Percentiles rank a stretch among this genome's conserved stretches.
phyloP scores from a whole-genome alignment of 192 early-diverging fungal genomes.

The Pilobolus umbonatus region DNA sequence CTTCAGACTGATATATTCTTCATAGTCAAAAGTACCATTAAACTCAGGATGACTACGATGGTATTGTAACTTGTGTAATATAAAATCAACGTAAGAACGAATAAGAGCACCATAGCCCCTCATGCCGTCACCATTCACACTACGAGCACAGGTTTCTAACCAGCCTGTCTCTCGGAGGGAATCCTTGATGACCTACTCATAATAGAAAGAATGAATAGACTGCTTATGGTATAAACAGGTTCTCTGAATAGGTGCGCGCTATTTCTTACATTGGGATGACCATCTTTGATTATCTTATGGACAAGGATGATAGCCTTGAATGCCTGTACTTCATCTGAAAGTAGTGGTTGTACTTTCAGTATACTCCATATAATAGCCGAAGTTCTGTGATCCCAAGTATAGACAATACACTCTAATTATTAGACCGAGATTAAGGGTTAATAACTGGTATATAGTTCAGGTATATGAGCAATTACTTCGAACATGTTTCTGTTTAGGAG shows the following conservation, averaged over 20 bases:
- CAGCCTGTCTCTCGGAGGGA: conserved; percentile 74
- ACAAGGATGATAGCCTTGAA: conserved; percentile 93
- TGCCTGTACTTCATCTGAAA: conserved; percentile 91
- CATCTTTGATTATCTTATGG: conserved; percentile 94
- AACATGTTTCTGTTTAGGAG: conserved; percentile 98
- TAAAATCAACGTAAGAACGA: conserved; percentile 83
- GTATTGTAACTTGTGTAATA: conserved; percentile 88
- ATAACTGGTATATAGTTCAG: too few species aligned
- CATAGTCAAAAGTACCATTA: conserved; percentile 93
- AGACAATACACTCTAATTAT: conserved; percentile 71
- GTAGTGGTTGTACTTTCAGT: conserved; percentile 81
- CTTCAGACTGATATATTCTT: conserved; percentile 91
- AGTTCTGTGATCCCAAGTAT: conserved; percentile 90
- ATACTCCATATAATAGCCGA: conserved; percentile 82
- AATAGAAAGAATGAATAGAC: neutral
- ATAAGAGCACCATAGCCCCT: conserved; percentile 81
- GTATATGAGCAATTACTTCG: conserved; percentile 57
- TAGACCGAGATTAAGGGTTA: neutral
- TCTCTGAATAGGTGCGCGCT: neutral
- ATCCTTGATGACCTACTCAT: conserved; percentile 73
- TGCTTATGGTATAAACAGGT: too few species aligned
- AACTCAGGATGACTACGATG: conserved; percentile 90
- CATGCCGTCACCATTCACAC: conserved; percentile 44
- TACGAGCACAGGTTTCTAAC: conserved; percentile 70
- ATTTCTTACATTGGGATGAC: conserved; percentile 69